Evolutionary conservation across 2,329 filamentous ascomycete species (phyloP).

Genomic region (Fusarium pseudoanthophilum): DNA sequence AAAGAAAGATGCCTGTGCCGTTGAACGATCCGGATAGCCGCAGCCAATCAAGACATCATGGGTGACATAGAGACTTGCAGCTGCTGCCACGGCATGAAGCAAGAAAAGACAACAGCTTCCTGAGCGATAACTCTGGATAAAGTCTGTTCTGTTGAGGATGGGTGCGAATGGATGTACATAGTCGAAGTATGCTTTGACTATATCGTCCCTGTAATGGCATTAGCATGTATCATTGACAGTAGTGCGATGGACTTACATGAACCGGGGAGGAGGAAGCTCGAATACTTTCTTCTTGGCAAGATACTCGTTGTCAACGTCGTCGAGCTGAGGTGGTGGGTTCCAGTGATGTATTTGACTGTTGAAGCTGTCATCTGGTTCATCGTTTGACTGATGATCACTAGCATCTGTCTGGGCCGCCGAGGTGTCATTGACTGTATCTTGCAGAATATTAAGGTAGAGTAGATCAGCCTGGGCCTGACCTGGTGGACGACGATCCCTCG

Average conservation of each 20-base stretch:
- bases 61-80: not conserved
- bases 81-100: conserved; percentile 3
- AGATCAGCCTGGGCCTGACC: conserved; percentile 3
- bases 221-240: fast-evolving
- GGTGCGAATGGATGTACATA: conserved; percentile 26
- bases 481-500: not conserved
- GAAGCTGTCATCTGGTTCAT: not conserved
- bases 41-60: conserved; percentile 19
- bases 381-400: not conserved
- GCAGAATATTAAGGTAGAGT: conserved; percentile 30
- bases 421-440: conserved; percentile 10
- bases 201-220: not conserved
- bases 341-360: conserved; percentile 8
- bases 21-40: conserved; percentile 11
- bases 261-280: conserved; percentile 9
- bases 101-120: conserved; percentile 25
- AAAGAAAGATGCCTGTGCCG: conserved; percentile 23
- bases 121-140: conserved; percentile 10
- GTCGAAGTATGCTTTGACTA: conserved; percentile 30
- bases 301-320: conserved; percentile 26
- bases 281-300: conserved; percentile 33
- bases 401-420: not conserved
- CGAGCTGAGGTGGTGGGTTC: conserved; percentile 7
- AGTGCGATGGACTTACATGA: not conserved
- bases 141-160: conserved; percentile 10